Percentiles rank a stretch among this genome's conserved stretches.
These are phyloP conservation scores for Piromyces sp. DNA, from an alignment of 192 early-diverging fungal species.

Conservation along the genomic window DNA sequence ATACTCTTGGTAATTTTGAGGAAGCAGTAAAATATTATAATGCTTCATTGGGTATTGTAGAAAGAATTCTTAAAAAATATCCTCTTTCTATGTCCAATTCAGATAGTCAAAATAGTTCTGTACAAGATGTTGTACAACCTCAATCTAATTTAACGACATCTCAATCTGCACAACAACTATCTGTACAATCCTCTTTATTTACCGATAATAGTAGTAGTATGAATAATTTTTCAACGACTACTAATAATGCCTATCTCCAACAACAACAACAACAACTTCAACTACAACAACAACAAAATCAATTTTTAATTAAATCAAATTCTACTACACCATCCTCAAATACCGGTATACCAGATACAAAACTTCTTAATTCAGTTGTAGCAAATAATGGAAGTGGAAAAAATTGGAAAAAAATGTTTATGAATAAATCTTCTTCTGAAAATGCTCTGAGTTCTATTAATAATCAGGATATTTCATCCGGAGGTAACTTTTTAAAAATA, in stretches of 20 bases:
- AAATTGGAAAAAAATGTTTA: background rate
- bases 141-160: too few species aligned
- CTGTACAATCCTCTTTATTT: background rate
- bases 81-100: background rate
- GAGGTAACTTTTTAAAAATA: too few species aligned
- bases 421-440: background rate
- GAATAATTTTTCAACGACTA: background rate
- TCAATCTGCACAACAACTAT: background rate
- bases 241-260: background rate
- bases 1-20: background rate
- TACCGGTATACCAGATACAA: too few species aligned
- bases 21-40: background rate
- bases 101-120: background rate
- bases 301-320: background rate
- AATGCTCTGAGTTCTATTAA: background rate
- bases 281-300: background rate
- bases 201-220: background rate
- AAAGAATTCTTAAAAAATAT: background rate
- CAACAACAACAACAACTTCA: background rate
- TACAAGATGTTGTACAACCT: background rate
- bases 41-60: background rate
- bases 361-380: background rate
- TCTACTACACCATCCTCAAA: background rate
- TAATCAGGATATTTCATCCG: background rate
- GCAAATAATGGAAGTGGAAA: background rate